Base-by-base conservation (phyloP, 208 protist species). In the Angomonas ambiguus region DNA sequence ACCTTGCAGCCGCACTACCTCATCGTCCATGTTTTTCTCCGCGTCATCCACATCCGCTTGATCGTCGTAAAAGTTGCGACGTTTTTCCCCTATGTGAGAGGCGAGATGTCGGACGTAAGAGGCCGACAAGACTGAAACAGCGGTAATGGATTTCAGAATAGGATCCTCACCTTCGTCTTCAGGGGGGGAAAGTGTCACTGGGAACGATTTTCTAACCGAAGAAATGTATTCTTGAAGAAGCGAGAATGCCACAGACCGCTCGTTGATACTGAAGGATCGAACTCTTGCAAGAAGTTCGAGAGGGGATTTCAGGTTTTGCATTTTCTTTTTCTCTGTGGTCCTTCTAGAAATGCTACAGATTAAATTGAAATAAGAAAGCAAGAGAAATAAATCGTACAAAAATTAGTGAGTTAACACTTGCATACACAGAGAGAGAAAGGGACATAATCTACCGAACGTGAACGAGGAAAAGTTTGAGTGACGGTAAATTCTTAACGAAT, bases 331-430 rank as follows among this genome's bases (percentile, higher is more conserved):
- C 35, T 5, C 35, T 13, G 35, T 41, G 35, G 35, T 5, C 35
- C 13, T 41, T 41, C 35, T 13, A 13, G 35, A 5, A 18, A 41
- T 41, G 5, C 35, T 41, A 32, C 3, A 59, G n/a, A 32, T 5
- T 30, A 30, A 6, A 56, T 11, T 30, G 53, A 59, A 34, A 67
- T 61, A 69, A 5, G 45, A 51, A 31, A 49, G 45, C 66, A 33
- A 69, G 11, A 60, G 69, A 35, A 3, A 59, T 34, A 45, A 65
- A 31, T 41, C 41, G 31, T 63, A 59, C 49, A 28, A 51, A 31
- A 20, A 48, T 20, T 18, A 48, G 38, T 11, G 38, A 48, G 38
- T 18, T 48, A 11, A 48, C 38, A 48, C 38, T 48, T 18, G 18
- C 11, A 48, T 11, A 18, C 18, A 48, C 38, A 11, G 18, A 11